Evolutionary conservation across 1,139 yeast genomes (phyloP), one percentile per base, ranked within the genome.

Genomic region (Hyphopichia buzzinii): DNA sequence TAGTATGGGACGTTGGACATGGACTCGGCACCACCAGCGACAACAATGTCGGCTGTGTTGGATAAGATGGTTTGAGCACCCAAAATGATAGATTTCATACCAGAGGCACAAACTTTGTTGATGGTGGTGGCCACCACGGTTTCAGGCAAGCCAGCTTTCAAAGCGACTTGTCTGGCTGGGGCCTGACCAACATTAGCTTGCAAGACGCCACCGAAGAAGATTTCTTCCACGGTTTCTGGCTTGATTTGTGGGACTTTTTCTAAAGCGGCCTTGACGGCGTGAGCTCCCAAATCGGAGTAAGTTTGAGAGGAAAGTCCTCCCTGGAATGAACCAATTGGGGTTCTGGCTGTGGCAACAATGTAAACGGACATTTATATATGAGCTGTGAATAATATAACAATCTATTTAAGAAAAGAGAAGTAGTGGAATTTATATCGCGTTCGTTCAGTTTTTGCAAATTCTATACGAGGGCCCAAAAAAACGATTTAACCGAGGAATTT

Each of bases 51-150:
- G 38, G 96, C 95, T 47, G 79, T 74, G 37, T 97, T 97, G 49
- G 95, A 78, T 56, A 85, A 66, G 54, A 92, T 90, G 43, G 92
- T 69, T 68, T 90, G 97, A 33, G 97, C 92, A 45, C 89, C 97
- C 46, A 84, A 67, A 53, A 90, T 88, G 53, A 87, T 79, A 29
- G 96, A 81, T 72, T 92, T 92, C 81, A 90, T 74, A 49, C 97
- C 97, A 14, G 96, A 85, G 30, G 98, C 97, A 73, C 98, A 92
- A 39, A 92, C 97, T 71, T 92, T 92, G 78, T 92, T 92, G 49
- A 92, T 77, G 38, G 97, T 84, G 40, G 96, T 79, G 41, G 96
- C 95, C 34, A 88, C 84, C 37, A 87, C 79, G 43, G 77, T 68
- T 47, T 83, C 79, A 34, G 88, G 77, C 37, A 92, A 72, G 16